Conservation (phyloP, 352 stramenopile species). For the Phytophthora ohioensis region DNA sequence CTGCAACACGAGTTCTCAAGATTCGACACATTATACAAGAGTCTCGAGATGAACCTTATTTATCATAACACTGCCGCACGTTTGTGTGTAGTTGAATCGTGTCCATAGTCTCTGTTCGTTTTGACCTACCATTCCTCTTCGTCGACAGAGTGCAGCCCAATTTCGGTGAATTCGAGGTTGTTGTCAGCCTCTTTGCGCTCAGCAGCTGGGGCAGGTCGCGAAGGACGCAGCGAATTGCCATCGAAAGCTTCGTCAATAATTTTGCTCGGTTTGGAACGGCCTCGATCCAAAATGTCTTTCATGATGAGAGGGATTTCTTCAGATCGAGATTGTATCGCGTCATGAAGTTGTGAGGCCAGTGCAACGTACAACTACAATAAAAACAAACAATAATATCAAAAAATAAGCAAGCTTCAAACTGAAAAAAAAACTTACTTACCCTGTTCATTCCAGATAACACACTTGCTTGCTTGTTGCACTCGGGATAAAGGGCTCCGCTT, state of each 20-base stretch:
- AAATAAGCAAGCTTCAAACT: background rate
- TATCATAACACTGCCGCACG: conserved; percentile 47
- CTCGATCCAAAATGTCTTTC: conserved; percentile 63
- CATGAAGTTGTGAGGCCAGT: conserved; percentile 48
- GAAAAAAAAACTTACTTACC: conserved; percentile 32
- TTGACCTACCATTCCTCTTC: conserved; percentile 24
- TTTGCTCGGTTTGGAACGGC: conserved; percentile 45
- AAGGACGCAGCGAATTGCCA: conserved; percentile 22
- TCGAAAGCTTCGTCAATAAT: conserved; percentile 51
- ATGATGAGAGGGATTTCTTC: conserved; percentile 70
- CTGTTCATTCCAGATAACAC: conserved; percentile 64
- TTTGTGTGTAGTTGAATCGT: background rate
- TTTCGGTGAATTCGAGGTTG: conserved; percentile 71
- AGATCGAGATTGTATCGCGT: conserved; percentile 49
- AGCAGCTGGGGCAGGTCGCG: background rate
- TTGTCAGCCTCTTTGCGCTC: conserved; percentile 35
- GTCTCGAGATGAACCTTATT: conserved; percentile 73
- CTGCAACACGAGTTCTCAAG: conserved; percentile 62
- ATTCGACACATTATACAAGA: conserved; percentile 80
- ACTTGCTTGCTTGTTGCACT: conserved; percentile 74
- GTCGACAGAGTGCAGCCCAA: conserved; percentile 62
- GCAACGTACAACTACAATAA: conserved; percentile 56
- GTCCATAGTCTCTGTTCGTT: background rate
- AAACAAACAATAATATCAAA: conserved; percentile 1
- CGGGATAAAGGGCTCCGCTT: conserved; percentile 63